Evolutionary conservation across 1,139 yeast genomes (phyloP).

Genomic region (Nakaseomyces glabratus): DNA sequence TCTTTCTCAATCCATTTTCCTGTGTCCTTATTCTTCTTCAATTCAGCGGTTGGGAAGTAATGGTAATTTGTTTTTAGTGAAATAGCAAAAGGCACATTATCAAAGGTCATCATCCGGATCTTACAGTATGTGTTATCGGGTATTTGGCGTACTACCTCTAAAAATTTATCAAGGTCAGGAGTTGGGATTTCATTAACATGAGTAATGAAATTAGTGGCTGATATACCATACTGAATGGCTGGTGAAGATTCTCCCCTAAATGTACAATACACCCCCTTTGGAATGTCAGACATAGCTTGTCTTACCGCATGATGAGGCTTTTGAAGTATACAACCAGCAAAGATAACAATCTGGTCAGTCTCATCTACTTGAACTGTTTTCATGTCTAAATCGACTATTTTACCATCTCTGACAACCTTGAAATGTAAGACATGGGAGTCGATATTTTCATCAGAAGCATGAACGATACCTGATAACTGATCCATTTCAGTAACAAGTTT

Average conservation of each 20-base stretch:
- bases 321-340: conserved; percentile 74
- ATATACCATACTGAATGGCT: conserved; percentile 73
- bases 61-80: conserved; percentile 84
- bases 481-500: conserved; percentile 54
- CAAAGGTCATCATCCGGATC: conserved; percentile 72
- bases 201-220: conserved; percentile 75
- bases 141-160: conserved; percentile 52
- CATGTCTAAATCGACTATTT: conserved; percentile 47
- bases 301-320: conserved; percentile 62
- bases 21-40: conserved; percentile 38
- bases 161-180: conserved; percentile 56
- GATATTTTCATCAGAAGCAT: conserved; percentile 28
- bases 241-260: conserved; percentile 74
- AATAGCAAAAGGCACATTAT: conserved; percentile 75
- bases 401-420: conserved; percentile 55
- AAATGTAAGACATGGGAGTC: conserved; percentile 39
- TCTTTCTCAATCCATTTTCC: conserved; percentile 47
- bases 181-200: conserved; percentile 77
- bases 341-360: conserved; percentile 59
- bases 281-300: conserved; percentile 67
- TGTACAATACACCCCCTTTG: conserved; percentile 76
- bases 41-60: conserved; percentile 76
- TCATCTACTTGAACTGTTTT: conserved; percentile 50
- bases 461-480: conserved; percentile 49
- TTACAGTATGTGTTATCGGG: conserved; percentile 78